A percentile compares a stretch with the other conserved stretches of the same genome.
These are phyloP conservation scores for Globisporangium takayamanum DNA, from an alignment of 352 stramenopile genomes.

Conservation along the genomic window DNA sequence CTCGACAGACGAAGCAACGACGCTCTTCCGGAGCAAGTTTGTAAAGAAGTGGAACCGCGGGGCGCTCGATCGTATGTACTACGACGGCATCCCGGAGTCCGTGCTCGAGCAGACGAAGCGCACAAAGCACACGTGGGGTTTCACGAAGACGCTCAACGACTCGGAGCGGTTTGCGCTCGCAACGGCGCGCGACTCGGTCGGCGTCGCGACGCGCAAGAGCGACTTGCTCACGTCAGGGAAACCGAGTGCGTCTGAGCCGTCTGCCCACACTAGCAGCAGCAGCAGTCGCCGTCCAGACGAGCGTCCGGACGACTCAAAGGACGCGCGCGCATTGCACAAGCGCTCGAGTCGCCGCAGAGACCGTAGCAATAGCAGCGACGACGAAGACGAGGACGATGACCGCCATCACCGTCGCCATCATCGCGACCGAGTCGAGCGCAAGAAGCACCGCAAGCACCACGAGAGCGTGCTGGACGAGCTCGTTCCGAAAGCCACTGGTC, in stretches of 20 bases:
- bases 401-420: slow-evolving; percentile 1
- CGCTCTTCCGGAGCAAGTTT: slow-evolving; percentile 55
- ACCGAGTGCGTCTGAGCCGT: background rate
- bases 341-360: slow-evolving; percentile 1
- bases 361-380: slow-evolving; percentile 13
- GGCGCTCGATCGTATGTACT: slow-evolving; percentile 53
- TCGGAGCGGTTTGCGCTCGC: slow-evolving; percentile 53
- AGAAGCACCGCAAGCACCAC: slow-evolving; percentile 29
- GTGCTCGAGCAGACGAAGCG: slow-evolving; percentile 64
- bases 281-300: background rate
- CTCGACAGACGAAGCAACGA: slow-evolving; percentile 41
- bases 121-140: slow-evolving; percentile 68
- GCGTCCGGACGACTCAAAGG: background rate
- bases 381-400: slow-evolving; percentile 21
- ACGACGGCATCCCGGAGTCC: slow-evolving; percentile 45
- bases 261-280: background rate
- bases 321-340: background rate
- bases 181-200: slow-evolving; percentile 62
- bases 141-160: slow-evolving; percentile 52
- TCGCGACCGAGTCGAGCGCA: slow-evolving; percentile 21
- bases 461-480: slow-evolving; percentile 55
- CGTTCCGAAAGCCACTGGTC: slow-evolving; percentile 48
- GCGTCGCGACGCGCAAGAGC: slow-evolving; percentile 52
- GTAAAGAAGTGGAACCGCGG: slow-evolving; percentile 58
- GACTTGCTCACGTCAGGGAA: slow-evolving; percentile 21